Conservation (phyloP, 805 yeast species). For the Citeromyces matritensis region DNA sequence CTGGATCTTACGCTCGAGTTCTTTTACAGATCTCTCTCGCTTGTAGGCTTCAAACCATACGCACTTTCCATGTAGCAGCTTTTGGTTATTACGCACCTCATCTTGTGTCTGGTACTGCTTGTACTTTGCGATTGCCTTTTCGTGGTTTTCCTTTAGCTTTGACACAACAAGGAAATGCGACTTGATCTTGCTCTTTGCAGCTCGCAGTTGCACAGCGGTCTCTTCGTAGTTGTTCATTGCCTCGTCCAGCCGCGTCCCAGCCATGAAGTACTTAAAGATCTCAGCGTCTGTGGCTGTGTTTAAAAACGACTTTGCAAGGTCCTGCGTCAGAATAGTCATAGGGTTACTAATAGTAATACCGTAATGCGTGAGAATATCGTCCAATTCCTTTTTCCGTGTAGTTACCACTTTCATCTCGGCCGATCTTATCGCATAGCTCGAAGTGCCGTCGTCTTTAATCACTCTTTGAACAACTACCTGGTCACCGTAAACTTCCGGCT, state of each 20-base stretch:
- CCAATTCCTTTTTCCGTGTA: constrained; percentile 48
- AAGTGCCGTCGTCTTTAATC: constrained; percentile 35
- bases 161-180: constrained; percentile 21
- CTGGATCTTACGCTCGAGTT: constrained; percentile 1
- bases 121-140: constrained; percentile 24
- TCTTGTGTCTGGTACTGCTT: constrained; percentile 23
- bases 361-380: constrained; percentile 51
- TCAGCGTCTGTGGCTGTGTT: constrained; percentile 59
- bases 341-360: constrained; percentile 81
- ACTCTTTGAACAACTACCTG: constrained; percentile 58
- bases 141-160: constrained; percentile 20
- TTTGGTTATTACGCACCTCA: constrained; percentile 20
- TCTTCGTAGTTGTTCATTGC: constrained; percentile 36
- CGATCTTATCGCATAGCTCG: constrained; percentile 38
- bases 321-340: constrained; percentile 85
- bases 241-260: constrained; percentile 62
- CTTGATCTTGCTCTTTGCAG: constrained; percentile 22
- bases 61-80: constrained; percentile 27
- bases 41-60: constrained; percentile 27
- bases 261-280: constrained; percentile 66
- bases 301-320: constrained; percentile 80
- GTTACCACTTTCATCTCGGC: constrained; percentile 37
- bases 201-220: constrained; percentile 17
- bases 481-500: constrained; percentile 52
- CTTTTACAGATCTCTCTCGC: constrained; percentile 8